A percentile compares a stretch with the other conserved stretches of the same genome.
These are phyloP conservation scores for Thielaviopsis ethacetica DNA, from an alignment of 2,329 filamentous ascomycete genomes.

Conservation along the genomic window DNA sequence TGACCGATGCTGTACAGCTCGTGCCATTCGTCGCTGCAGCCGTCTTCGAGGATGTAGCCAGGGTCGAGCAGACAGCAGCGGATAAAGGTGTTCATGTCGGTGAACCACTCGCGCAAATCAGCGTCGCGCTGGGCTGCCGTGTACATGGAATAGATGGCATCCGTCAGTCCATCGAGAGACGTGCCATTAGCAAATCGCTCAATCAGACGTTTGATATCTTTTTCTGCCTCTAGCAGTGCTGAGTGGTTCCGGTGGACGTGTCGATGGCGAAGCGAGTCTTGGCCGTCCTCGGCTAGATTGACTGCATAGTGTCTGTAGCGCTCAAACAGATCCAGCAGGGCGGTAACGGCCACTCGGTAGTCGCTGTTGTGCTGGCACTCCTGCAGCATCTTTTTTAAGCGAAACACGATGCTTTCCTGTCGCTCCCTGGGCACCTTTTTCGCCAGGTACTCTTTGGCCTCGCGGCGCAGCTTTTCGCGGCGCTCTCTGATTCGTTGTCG, in stretches of 20 bases:
- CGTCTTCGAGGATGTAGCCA: conserved; percentile 76
- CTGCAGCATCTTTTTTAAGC: conserved; percentile 91
- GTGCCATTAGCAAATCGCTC: conserved; percentile 95
- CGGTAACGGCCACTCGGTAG: conserved; percentile 82
- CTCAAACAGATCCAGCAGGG: conserved; percentile 69
- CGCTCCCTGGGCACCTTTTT: conserved; percentile 86
- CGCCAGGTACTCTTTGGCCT: conserved; percentile 57
- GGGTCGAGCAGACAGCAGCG: conserved; percentile 74
- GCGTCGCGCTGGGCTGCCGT: conserved; percentile 70
- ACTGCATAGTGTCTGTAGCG: conserved; percentile 65
- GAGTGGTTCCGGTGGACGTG: conserved; percentile 26
- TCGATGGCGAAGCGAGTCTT: conserved; percentile 56
- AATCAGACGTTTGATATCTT: conserved; percentile 69
- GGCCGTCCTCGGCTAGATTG: conserved; percentile 44
- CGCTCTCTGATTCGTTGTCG: conserved; percentile 20
- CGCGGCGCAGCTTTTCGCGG: conserved; percentile 27
- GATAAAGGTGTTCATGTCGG: conserved; percentile 56
- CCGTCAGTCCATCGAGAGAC: conserved; percentile 71
- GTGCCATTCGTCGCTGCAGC: conserved; percentile 68
- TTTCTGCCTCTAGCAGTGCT: conserved; percentile 54
- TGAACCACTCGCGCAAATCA: conserved; percentile 84
- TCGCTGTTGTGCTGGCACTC: conserved; percentile 93
- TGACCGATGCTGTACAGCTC: conserved; percentile 69
- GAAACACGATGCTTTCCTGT: conserved; percentile 79
- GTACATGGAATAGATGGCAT: conserved; percentile 74